Evolutionary conservation across 441 rosid genomes (phyloP).

Genomic region (Geranium incanum): DNA sequence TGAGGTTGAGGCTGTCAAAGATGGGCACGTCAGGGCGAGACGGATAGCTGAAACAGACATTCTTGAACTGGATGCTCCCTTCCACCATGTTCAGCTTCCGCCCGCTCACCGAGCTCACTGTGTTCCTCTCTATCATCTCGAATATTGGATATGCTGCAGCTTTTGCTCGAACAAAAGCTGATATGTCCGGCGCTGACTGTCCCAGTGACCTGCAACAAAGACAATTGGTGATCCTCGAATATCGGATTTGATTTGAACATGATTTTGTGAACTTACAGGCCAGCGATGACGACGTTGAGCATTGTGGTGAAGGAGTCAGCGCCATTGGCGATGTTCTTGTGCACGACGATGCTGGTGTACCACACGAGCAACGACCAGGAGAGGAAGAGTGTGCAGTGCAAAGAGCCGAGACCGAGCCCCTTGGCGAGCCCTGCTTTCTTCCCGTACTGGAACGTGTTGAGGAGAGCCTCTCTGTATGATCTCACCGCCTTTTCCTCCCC

Average conservation of each 20-base stretch:
- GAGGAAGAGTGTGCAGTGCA: slow-evolving; percentile 67
- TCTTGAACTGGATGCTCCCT: slow-evolving; percentile 41
- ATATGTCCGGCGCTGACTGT: slow-evolving; percentile 63
- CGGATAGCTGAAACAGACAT: slow-evolving; percentile 48
- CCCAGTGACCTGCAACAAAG: slow-evolving; percentile 35
- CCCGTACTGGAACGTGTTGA: slow-evolving; percentile 36
- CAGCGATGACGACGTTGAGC: slow-evolving; percentile 91
- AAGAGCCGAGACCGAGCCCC: slow-evolving; percentile 59
- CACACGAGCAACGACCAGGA: slow-evolving; percentile 95
- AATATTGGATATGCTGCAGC: slow-evolving; percentile 58
- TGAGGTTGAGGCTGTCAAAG: slow-evolving; percentile 45
- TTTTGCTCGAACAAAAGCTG: slow-evolving; percentile 57
- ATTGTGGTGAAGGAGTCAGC: slow-evolving; percentile 96
- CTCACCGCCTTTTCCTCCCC: slow-evolving; percentile 44
- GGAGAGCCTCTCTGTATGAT: slow-evolving; percentile 41
- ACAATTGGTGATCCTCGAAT: neutral
- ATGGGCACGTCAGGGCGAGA: slow-evolving; percentile 39
- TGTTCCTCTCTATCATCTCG: slow-evolving; percentile 41
- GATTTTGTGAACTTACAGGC: slow-evolving; percentile 50
- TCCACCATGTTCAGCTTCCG: slow-evolving; percentile 24
- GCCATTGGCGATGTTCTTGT: slow-evolving; percentile 70
- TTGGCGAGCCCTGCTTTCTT: slow-evolving; percentile 52
- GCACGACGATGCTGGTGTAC: slow-evolving; percentile 81
- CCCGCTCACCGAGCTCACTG: slow-evolving; percentile 25
- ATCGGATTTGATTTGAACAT: no score